phyloP scores from a whole-genome alignment of 495 filamentous ascomycete genomes.

The Xylaria venustula region DNA sequence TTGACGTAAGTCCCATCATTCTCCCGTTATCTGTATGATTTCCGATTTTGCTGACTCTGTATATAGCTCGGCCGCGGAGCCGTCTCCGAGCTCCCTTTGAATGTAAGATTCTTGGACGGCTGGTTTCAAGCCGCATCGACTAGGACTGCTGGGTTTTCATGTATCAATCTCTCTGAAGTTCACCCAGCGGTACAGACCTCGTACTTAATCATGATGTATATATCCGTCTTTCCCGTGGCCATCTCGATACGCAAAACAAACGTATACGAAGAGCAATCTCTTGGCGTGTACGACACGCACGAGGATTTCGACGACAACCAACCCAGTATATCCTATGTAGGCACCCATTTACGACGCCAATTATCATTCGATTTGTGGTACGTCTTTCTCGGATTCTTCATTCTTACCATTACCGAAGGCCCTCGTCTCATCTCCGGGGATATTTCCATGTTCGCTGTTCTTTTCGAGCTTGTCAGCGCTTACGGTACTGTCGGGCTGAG shows the following conservation, averaged over 20 bases:
- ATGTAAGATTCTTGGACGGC: constrained; percentile 74
- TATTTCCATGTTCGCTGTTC: constrained; percentile 76
- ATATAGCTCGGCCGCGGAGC: constrained; percentile 64
- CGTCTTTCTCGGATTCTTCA: constrained; percentile 83
- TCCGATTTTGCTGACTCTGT: constrained; percentile 17
- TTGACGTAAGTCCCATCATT: constrained; percentile 64
- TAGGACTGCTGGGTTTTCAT: constrained; percentile 82
- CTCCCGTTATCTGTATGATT: not conserved
- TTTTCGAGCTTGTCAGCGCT: constrained; percentile 89
- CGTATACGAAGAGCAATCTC: constrained; percentile 92
- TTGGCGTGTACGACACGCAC: constrained; percentile 66
- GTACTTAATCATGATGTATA: constrained; percentile 99
- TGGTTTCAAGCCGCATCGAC: constrained; percentile 87
- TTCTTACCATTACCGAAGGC: constrained; percentile 84
- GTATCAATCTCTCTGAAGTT: constrained; percentile 69
- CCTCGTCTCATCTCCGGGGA: constrained; percentile 50
- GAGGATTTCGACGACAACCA: constrained; percentile 38
- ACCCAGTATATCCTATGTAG: constrained; percentile 74
- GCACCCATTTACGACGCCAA: constrained; percentile 82
- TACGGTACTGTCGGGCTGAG: constrained; percentile 94
- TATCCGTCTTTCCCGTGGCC: constrained; percentile 92
- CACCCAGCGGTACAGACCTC: constrained; percentile 93
- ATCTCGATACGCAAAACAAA: constrained; percentile 92
- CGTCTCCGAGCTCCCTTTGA: constrained; percentile 60
- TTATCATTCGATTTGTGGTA: constrained; percentile 95